A percentile compares a stretch with the other conserved stretches of the same genome.
These are phyloP conservation scores for Ustilago loliicola DNA, from an alignment of 1,284 basidiomycete species.

Conservation along the genomic window DNA sequence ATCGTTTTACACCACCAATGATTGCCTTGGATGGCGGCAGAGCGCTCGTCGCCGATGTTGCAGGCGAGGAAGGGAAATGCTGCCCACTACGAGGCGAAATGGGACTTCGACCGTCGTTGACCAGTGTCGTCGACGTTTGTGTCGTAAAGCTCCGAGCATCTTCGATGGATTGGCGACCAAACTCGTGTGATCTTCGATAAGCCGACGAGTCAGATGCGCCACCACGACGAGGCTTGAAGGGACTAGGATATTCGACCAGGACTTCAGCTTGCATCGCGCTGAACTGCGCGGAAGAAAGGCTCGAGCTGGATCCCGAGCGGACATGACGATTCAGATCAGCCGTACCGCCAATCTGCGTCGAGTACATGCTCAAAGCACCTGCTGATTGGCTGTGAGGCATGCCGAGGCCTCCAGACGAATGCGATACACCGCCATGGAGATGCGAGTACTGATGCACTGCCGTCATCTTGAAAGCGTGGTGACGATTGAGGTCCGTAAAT, in stretches of 20 bases:
- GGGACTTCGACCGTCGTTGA: constrained; percentile 31
- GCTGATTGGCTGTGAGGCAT: constrained; percentile 41
- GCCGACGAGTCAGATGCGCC: constrained; percentile 17
- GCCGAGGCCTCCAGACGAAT: constrained; percentile 25
- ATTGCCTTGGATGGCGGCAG: constrained; percentile 51
- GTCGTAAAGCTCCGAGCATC: constrained; percentile 29
- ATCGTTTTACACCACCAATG: constrained; percentile 60
- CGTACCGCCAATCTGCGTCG: constrained; percentile 36
- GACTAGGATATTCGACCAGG: constrained; percentile 47
- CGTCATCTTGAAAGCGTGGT: constrained; percentile 70
- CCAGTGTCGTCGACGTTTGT: constrained; percentile 26
- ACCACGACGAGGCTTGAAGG: constrained; percentile 44
- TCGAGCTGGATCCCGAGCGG: constrained; percentile 36
- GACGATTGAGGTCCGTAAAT: constrained; percentile 68
- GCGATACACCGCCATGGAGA: constrained; percentile 25
- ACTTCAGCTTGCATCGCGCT: constrained; percentile 29
- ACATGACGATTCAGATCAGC: constrained; percentile 29
- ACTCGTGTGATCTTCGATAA: constrained; percentile 19
- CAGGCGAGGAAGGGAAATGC: constrained; percentile 17
- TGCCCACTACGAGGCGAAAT: constrained; percentile 22
- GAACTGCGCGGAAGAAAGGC: constrained; percentile 25
- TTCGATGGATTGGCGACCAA: constrained; percentile 27
- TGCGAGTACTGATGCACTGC: constrained; percentile 62
- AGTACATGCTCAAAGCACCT: constrained; percentile 42
- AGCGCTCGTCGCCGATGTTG: constrained; percentile 8